Conservation (phyloP, 163 green algal species). For the Picocystis sp. region DNA sequence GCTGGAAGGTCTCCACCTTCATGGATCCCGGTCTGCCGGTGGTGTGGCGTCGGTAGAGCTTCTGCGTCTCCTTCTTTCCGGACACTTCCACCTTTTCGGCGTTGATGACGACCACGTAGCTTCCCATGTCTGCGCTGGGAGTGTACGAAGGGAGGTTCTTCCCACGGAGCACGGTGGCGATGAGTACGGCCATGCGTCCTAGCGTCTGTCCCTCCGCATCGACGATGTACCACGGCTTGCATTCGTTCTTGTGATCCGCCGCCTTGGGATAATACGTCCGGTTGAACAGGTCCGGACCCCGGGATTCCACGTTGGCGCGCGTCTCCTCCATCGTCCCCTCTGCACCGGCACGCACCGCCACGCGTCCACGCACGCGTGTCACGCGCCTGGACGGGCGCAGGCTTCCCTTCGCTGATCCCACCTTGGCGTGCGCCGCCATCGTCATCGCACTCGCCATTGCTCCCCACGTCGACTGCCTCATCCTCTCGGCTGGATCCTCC, state of each 20-base stretch:
- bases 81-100: conserved; percentile 69
- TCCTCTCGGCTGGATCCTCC: too few species aligned
- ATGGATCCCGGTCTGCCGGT: conserved; percentile 63
- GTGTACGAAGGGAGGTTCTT: conserved; percentile 76
- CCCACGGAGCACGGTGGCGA: conserved; percentile 77
- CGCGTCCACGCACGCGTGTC: too few species aligned
- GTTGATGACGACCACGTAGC: conserved; percentile 90
- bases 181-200: conserved; percentile 67
- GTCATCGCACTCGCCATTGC: too few species aligned
- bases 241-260: conserved; percentile 47
- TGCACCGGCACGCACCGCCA: too few species aligned
- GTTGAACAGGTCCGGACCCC: conserved; percentile 57
- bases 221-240: conserved; percentile 89
- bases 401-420: too few species aligned
- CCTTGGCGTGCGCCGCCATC: too few species aligned
- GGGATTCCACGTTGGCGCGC: background rate
- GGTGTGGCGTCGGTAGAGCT: conserved; percentile 67
- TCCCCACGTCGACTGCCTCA: too few species aligned
- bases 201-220: conserved; percentile 74
- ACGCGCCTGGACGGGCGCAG: too few species aligned
- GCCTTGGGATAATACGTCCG: conserved; percentile 87
- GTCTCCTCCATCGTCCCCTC: too few species aligned
- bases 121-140: conserved; percentile 92
- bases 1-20: conserved; percentile 73
- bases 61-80: conserved; percentile 63